Conservation (phyloP, 345 rosid species). For the Trapa incisa region DNA sequence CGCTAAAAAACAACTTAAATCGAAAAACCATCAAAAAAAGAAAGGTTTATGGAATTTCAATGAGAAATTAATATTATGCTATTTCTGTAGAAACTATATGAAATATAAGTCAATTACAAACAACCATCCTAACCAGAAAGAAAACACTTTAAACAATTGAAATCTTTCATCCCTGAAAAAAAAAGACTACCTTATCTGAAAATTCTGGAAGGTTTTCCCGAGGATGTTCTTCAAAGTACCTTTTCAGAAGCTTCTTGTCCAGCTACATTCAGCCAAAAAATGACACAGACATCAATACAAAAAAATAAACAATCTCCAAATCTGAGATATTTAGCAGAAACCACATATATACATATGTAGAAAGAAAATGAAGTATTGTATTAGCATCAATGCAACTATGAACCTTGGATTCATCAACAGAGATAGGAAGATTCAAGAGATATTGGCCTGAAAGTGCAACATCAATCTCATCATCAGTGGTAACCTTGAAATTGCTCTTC, state of each 20-base stretch:
- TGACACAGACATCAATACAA: not conserved
- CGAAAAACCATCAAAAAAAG: not conserved
- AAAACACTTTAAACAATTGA: not conserved
- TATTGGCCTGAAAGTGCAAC: conserved; percentile 87
- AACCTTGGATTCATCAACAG: conserved; percentile 87
- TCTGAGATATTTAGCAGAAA: not conserved
- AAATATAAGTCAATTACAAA: not conserved
- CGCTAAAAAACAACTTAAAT: too few species aligned
- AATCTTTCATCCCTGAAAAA: not conserved
- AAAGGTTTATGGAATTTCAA: not conserved
- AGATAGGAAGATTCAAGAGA: conserved; percentile 80
- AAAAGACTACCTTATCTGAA: conserved; percentile 56
- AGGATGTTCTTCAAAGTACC: conserved; percentile 57
- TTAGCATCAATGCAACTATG: conserved; percentile 6
- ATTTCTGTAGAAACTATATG: not conserved
- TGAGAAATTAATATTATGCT: not conserved
- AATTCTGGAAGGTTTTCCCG: conserved; percentile 62
- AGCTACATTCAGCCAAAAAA: conserved; percentile 43
- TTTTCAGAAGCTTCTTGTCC: conserved; percentile 67
- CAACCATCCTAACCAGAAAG: not conserved
- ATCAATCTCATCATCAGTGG: conserved; percentile 73
- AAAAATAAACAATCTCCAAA: not conserved
- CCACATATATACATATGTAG: not conserved
- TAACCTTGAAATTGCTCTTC: conserved; percentile 86
- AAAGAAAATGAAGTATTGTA: not conserved